phyloP scores from a whole-genome alignment of 441 rosid genomes.

The Viola pubescens region DNA sequence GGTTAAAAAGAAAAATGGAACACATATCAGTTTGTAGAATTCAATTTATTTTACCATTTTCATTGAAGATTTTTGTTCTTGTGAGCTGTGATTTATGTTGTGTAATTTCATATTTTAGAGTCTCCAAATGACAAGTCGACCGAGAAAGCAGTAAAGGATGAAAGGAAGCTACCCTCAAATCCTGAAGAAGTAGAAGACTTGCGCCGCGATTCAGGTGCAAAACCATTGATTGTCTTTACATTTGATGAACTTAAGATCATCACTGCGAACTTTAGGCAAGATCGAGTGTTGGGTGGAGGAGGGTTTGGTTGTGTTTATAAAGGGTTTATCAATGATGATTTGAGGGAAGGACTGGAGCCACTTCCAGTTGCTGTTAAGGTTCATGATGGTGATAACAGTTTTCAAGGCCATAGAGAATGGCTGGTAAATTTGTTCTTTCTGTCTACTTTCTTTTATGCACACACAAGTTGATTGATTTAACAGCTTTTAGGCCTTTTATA shows the following conservation, averaged over 20 bases:
- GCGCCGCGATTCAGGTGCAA: conserved; percentile 66
- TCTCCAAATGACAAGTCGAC: conserved; percentile 55
- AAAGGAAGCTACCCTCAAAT: conserved; percentile 69
- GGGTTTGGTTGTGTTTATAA: conserved; percentile 94
- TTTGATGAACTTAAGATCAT: conserved; percentile 64
- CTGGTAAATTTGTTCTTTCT: conserved; percentile 45
- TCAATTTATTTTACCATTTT: too few relatives aligned
- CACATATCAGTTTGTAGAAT: too few relatives aligned
- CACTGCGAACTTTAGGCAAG: conserved; percentile 80
- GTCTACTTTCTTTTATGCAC: conserved; percentile 3
- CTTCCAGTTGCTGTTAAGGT: conserved; percentile 91
- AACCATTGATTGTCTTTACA: conserved; percentile 79
- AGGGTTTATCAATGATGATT: conserved; percentile 61
- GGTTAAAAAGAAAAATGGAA: too few relatives aligned
- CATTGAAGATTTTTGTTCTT: not conserved
- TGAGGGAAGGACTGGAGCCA: conserved; percentile 51
- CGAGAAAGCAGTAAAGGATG: conserved; percentile 31
- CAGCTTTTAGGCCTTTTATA: conserved; percentile 22
- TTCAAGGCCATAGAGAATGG: conserved; percentile 97
- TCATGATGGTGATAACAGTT: conserved; percentile 85
- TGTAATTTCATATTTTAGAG: conserved; percentile 26
- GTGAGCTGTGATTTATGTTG: conserved; percentile 12
- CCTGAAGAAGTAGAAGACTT: conserved; percentile 92
- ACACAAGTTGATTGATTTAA: conserved; percentile 12
- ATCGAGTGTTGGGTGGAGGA: conserved; percentile 82